Evolutionary conservation across 768 basidiomycete species (phyloP), one percentile per base, ranked within the genome.

Genomic region (Tulasnella sp.): DNA sequence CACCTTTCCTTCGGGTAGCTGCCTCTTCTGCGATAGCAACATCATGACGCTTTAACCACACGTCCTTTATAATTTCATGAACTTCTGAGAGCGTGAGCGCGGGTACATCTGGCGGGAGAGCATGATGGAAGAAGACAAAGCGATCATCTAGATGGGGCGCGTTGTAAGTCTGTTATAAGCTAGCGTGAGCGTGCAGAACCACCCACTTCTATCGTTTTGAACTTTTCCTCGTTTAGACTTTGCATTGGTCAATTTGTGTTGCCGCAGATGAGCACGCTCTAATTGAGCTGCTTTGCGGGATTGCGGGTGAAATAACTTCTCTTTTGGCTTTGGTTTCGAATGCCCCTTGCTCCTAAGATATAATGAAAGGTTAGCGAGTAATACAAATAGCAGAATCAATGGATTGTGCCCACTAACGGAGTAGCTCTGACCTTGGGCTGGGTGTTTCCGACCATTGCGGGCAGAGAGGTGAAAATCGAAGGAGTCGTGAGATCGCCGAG

Each of bases 221-320:
- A 87, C 90, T 77, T 88, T 84, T 5, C 78, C 78, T 32, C 90
- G 84, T 75, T 87, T 87, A 8, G 82, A 82, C 9, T 84, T 81
- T 5, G 85, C 81, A 72, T 85, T 84, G 14, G 83, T 83, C 19
- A 94, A 82, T 78, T 88, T 92, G 26, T 83, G 83, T 76, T 90
- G 91, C 74, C 92, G 85, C 42, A 90, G 78, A 29, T 88, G 86
- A 71, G 86, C 83, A 26, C 91, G 86, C 17, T 85, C 82, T 16
- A 92, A 83, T 77, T 93, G 91, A 14, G 84, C 87, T 2, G 92
- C 92, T 81, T 94, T 94, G 74, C 92, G 84, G 26, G 92, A 94
- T 63, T 89, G 83, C 4, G 92, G 92, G 78, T 94, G 92, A 75
- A 89, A 90, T 11, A 93, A 76, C 76, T 94, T 94, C 77, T 91